Evolutionary conservation across 1,284 basidiomycete genomes (phyloP), one percentile per base, ranked within the genome.

Genomic region (Neonothopanus nambi): DNA sequence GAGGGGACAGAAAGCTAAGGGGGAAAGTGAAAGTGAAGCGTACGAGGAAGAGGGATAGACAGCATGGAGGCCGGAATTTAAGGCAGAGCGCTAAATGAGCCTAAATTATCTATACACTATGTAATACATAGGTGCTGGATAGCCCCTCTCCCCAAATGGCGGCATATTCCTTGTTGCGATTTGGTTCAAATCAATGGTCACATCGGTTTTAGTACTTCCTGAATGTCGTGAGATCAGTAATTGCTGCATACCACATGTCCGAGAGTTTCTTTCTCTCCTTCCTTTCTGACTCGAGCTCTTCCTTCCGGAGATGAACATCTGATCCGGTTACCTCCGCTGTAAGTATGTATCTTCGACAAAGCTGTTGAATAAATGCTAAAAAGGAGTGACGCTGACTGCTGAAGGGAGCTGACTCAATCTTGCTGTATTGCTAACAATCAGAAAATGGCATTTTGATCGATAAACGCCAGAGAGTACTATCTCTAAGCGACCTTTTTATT

Each of bases 151-250:
- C 26, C 18, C 38, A 23, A 39, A 49, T 33, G 41, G 26, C 48
- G 48, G 48, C 38, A 49, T 49, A 28, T 30, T 39, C 48, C 24
- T 41, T 15, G 46, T 28, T 40, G 37, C 11, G 35, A 39, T 49
- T 42, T 37, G 30, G 18, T 33, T 41, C 13, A 28, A 28, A 23
- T 23, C 24, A 28, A 39, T 8, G 21, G 40, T 43, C 49, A 20
- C 49, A 51, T 42, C 40, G 30, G 49, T 51, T 38, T 49, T 49
- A 49, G 48, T 49, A 47, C 45, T 47, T 35, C 33, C 48, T 49
- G 21, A 20, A 39, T 28, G 26, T 28, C 41, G 40, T 43, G 49
- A 43, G 49, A 51, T 43, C 28, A 43, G n/a, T n/a, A n/a, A n/a
- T n/a, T n/a, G n/a, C n/a, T n/a, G n/a, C 26, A 36, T 13, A 24